phyloP scores from a whole-genome alignment of 768 basidiomycete species.

The Fomitopsis serialis region DNA sequence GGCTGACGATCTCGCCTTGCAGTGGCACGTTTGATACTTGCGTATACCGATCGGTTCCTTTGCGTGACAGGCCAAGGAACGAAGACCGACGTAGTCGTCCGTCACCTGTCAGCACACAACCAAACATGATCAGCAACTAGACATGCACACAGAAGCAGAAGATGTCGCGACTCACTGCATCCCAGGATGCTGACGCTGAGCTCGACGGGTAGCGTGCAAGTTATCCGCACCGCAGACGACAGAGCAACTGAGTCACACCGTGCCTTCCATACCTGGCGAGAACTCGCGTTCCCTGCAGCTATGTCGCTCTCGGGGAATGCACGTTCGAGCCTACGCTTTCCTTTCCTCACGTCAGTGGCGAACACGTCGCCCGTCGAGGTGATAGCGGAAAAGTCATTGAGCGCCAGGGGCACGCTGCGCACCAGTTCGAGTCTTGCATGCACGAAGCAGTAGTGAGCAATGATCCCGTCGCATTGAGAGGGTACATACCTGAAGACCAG shows the following conservation, averaged over 20 bases:
- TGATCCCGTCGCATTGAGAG: neutral
- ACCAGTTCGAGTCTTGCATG: slow-evolving; percentile 9
- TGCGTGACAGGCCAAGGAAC: slow-evolving; percentile 14
- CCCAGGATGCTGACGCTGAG: slow-evolving; percentile 57
- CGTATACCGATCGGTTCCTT: slow-evolving; percentile 17
- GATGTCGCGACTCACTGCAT: slow-evolving; percentile 14
- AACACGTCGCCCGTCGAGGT: slow-evolving; percentile 13
- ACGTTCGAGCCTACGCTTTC: slow-evolving; percentile 11
- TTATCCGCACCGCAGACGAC: slow-evolving; percentile 7
- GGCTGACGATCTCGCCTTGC: slow-evolving; percentile 38
- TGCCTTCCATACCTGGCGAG: slow-evolving; percentile 21
- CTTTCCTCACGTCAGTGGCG: slow-evolving; percentile 17
- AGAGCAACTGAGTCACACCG: slow-evolving; percentile 3
- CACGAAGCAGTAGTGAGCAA: neutral
- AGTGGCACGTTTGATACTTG: slow-evolving; percentile 42
- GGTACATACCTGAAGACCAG: slow-evolving; percentile 4
- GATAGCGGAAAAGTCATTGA: slow-evolving; percentile 7
- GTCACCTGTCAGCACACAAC: slow-evolving; percentile 17
- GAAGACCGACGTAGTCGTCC: slow-evolving; percentile 25
- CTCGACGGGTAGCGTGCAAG: slow-evolving; percentile 42
- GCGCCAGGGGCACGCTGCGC: slow-evolving; percentile 1
- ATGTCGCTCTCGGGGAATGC: neutral
- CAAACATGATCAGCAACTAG: too few relatives aligned
- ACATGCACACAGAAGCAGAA: neutral
- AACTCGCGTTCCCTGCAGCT: neutral